A percentile compares a stretch with the other conserved stretches of the same genome.
Conservation (phyloP, 2,329 filamentous ascomycete species). For the Lasiodiplodia sp. region DNA sequence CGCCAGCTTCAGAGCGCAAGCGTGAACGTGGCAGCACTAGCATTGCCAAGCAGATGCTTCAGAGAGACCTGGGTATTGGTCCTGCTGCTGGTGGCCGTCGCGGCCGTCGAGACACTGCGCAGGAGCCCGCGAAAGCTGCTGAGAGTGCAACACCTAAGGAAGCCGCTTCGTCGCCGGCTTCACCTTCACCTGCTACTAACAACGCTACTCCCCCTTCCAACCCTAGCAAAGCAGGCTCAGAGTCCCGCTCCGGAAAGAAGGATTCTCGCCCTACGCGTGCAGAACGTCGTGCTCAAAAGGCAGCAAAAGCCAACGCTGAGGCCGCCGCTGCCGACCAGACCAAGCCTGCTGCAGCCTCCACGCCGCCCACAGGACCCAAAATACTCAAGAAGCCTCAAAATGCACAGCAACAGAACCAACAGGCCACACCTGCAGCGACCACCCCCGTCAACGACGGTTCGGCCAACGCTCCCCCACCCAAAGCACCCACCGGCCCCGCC, state of each 20-base stretch:
- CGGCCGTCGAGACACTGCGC: slow-evolving; percentile 37
- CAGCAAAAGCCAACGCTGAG: slow-evolving; percentile 45
- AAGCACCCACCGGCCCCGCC: slow-evolving; percentile 30
- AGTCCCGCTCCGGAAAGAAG: slow-evolving; percentile 43
- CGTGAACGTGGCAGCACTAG: slow-evolving; percentile 61
- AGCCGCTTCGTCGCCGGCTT: slow-evolving; percentile 12
- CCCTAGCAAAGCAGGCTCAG: neutral
- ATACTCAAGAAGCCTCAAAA: slow-evolving; percentile 32
- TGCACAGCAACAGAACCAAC: slow-evolving; percentile 32
- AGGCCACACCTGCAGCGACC: slow-evolving; percentile 28
- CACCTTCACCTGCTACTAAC: slow-evolving; percentile 31
- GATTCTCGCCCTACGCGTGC: slow-evolving; percentile 45
- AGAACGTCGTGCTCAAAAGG: slow-evolving; percentile 49
- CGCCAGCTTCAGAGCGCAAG: slow-evolving; percentile 54
- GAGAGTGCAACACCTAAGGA: slow-evolving; percentile 41
- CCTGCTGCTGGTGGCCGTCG: slow-evolving; percentile 53
- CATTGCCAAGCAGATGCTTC: slow-evolving; percentile 65
- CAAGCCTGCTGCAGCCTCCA: slow-evolving; percentile 40
- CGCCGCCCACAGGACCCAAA: slow-evolving; percentile 31
- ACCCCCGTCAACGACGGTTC: slow-evolving; percentile 3
- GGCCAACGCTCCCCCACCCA: slow-evolving; percentile 13
- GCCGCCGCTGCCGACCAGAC: slow-evolving; percentile 39
- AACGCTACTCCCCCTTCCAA: neutral
- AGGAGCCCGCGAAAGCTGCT: slow-evolving; percentile 35
- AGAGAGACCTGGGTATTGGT: slow-evolving; percentile 66